Conservation (phyloP, 163 green algal genomes). For the Smithsoniella earleae region DNA sequence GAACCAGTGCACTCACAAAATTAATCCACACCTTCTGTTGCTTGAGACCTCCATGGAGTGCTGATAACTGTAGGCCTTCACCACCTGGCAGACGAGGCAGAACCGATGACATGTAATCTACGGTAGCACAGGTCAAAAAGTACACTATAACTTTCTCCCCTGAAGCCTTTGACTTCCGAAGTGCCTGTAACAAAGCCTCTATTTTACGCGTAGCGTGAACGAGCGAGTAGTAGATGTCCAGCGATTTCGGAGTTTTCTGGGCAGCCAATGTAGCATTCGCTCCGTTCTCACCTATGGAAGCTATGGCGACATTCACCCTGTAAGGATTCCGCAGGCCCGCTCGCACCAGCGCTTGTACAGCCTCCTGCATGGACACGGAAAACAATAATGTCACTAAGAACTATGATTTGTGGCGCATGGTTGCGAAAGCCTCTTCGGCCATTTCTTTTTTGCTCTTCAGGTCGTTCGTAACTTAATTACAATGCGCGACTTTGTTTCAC, state of each 20-base stretch:
- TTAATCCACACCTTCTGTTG: constrained; percentile 53
- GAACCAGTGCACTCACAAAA: no score
- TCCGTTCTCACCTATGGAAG: not conserved
- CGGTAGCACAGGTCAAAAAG: constrained; percentile 86
- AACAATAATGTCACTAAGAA: no score
- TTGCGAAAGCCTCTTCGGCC: no score
- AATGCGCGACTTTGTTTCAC: no score
- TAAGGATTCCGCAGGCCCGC: constrained; percentile 87
- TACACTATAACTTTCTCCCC: constrained; percentile 89
- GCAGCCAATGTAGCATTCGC: not conserved
- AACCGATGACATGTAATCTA: constrained; percentile 63
- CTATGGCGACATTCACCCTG: constrained; percentile 60
- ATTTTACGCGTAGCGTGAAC: constrained; percentile 54
- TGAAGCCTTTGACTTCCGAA: constrained; percentile 30
- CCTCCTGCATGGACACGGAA: constrained; percentile 50
- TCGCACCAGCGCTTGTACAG: constrained; percentile 67
- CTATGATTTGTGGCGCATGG: no score
- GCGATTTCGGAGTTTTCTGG: constrained; percentile 56
- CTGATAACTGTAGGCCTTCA: constrained; percentile 36
- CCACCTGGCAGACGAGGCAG: constrained; percentile 34
- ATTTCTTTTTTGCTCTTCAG: no score
- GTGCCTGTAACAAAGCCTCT: constrained; percentile 48
- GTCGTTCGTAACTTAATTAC: no score
- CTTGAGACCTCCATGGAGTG: constrained; percentile 87
- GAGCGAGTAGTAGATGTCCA: constrained; percentile 52